Evolutionary conservation across 805 yeast genomes (phyloP), one percentile per base, ranked within the genome.

Genomic region (Candida endomychidarum): DNA sequence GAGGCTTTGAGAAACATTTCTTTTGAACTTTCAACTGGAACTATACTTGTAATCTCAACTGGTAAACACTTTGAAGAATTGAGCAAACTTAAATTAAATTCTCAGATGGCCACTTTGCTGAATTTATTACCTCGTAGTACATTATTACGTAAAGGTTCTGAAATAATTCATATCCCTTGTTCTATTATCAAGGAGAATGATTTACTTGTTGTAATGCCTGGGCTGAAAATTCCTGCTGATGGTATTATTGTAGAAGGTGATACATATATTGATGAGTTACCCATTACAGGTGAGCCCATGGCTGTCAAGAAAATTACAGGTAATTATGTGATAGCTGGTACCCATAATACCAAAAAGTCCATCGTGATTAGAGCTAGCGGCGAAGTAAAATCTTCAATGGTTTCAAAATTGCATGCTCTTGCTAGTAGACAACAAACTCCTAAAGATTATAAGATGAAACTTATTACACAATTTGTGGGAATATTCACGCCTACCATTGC

Each of bases 191-290:
- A 40, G 36, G 23, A 35, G 28, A 33, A 33, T 15, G 43, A 40
- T 20, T n/a, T 23, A 12, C 30, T 40, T 22, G 22, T 40, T 4
- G 43, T 40, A 4, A 40, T 27, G 37, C 43, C 43, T 4, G 43
- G 43, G 11, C 31, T 31, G 34, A 40, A 40, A 25, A 29, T 40
- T 10, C 43, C 43, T n/a, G 34, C 39, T 16, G 43, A 40, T 24
- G 43, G 43, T n/a, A 8, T 29, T 5, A 19, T 40, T 23, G 17
- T 35, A 12, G 27, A 29, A 14, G 43, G 43, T 9, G 25, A 31
- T 9, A 16, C 43, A 3, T 36, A 22, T 11, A 25, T 40, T 16
- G 43, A 40, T 16, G 43, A 40, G 23, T 36, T 40, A 15, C 15
- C 28, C 19, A 35, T 40, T 17, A 35, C 43, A 14, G 43, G 43